A percentile compares a stretch with the other conserved stretches of the same genome.
These are phyloP conservation scores for Claviceps arundinis DNA, from an alignment of 2,329 filamentous ascomycete species.

Conservation along the genomic window DNA sequence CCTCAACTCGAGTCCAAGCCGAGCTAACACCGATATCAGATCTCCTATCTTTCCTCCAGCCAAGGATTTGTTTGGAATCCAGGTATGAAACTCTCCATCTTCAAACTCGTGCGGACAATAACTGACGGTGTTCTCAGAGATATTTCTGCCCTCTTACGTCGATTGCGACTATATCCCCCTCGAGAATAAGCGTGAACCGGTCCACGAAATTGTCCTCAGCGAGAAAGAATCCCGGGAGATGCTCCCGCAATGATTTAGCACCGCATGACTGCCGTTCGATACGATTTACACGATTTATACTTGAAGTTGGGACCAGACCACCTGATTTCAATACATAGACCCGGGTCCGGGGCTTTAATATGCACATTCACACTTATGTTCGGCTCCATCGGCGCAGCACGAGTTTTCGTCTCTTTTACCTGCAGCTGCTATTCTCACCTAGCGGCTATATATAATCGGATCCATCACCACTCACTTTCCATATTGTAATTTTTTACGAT, in stretches of 20 bases:
- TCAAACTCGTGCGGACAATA: neutral
- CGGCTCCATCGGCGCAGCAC: neutral
- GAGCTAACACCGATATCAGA: constrained; percentile 31
- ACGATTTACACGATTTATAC: constrained; percentile 3
- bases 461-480: neutral
- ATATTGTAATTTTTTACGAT: neutral
- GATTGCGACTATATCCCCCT: constrained; percentile 63
- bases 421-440: neutral
- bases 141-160: constrained; percentile 68
- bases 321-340: constrained; percentile 1
- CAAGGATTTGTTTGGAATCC: constrained; percentile 79
- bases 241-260: constrained; percentile 42
- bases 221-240: constrained; percentile 63
- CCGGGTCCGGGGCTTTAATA: neutral
- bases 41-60: constrained; percentile 65
- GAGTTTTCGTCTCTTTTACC: no score
- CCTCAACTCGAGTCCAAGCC: neutral
- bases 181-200: constrained; percentile 62
- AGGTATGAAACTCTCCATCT: constrained; percentile 29
- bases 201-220: constrained; percentile 63
- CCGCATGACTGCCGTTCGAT: neutral
- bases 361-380: neutral
- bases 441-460: neutral
- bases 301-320: neutral
- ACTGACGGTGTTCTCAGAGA: constrained; percentile 36